Percentiles rank a stretch among this genome's conserved stretches.
Evolutionary conservation across 176 grass and related monocot species (phyloP).

Genomic region (Dactylis glomerata): DNA sequence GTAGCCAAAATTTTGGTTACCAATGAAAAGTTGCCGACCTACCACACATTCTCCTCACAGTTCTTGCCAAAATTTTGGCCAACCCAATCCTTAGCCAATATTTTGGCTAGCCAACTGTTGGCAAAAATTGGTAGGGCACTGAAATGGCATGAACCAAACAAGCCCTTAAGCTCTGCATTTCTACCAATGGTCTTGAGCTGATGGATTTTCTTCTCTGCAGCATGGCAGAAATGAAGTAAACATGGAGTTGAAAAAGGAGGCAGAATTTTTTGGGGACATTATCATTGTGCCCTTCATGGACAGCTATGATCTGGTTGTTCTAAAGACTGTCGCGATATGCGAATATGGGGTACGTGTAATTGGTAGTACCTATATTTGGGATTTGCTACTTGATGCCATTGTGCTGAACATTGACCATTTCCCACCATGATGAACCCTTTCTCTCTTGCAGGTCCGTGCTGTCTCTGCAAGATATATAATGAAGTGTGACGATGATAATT

Average conservation of each 20-base stretch:
- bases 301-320: conserved; percentile 93
- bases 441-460: conserved; percentile 44
- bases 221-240: conserved; percentile 86
- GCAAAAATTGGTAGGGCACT: too few species aligned
- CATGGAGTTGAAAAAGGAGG: conserved; percentile 77
- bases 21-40: too few species aligned
- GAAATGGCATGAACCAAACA: too few species aligned
- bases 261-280: conserved; percentile 91
- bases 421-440: not conserved
- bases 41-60: too few species aligned
- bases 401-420: not conserved
- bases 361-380: not conserved
- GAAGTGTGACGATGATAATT: conserved; percentile 98
- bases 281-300: conserved; percentile 95
- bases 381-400: not conserved
- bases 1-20: too few species aligned
- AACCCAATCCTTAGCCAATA: too few species aligned
- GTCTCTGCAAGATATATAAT: conserved; percentile 91
- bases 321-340: conserved; percentile 94
- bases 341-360: conserved; percentile 83
- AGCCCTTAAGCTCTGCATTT: not conserved
- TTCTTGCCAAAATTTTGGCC: too few species aligned
- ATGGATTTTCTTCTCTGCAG: conserved; percentile 43
- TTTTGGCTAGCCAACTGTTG: too few species aligned
- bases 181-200: conserved; percentile 18